Base-by-base conservation (phyloP, 140 eudicot genomes). In the Anethum foeniculum region DNA sequence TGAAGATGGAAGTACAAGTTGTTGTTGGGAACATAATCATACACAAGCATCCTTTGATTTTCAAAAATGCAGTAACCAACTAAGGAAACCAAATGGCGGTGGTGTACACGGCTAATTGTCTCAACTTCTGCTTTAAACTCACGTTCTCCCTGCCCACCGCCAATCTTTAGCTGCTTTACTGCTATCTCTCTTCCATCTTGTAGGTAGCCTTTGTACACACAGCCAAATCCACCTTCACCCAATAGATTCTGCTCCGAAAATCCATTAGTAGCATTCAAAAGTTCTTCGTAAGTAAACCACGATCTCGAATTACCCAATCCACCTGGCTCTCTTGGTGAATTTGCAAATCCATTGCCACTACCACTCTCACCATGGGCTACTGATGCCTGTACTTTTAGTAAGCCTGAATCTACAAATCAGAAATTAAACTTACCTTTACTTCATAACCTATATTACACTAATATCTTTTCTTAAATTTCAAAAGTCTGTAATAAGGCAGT, bases 181-280 rank as follows among this genome's bases (percentile, higher is more conserved):
- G 99, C 99, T 18, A 95, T 92, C 84, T 85, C 97, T 82, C 91
- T 83, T 58, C 97, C 99, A 84, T 92, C 96, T 68, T 68, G 80
- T 76, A 95, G 79, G 36, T 75, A 49, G 6, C 99, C 99, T 84
- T 92, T 92, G 82, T 95, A 95, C 85, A 95, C 99, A 82, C 91
- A 89, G 69, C 99, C 99, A 77, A 95, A 95, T 43, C 99, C 99
- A 51, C 99, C 99, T 88, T 90, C 93, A 21, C 99, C 99, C 83
- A 95, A 79, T 54, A 90, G 76, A 82, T 90, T 92, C 34, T 88
- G 85, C 83, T 79, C 80, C 3, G 97, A 87, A 85, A 95, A 95
- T 7, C 96, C 96, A 84, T 88, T 82, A 62, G 99, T 92, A 65
- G 99, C 99, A 41, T 73, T 87, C 9, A 87, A n/a, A 86, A 95